Base-by-base conservation (phyloP, 257 asterid species). In the Solanum pimpinellifolium region DNA sequence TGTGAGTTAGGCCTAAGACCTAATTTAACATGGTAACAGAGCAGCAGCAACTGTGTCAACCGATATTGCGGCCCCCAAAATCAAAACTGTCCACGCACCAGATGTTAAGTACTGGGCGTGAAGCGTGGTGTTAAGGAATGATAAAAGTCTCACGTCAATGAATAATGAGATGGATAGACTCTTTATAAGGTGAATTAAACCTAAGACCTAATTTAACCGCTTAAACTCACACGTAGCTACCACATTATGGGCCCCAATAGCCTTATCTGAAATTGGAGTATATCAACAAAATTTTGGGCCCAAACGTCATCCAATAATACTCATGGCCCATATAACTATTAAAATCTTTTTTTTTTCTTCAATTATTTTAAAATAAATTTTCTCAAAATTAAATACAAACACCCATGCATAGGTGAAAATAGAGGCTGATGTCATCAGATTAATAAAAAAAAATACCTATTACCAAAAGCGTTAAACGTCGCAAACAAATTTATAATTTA, bases 71-170 rank as follows among this genome's bases (percentile, higher is more conserved):
- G 35, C 5, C 35, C 35, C 35, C 35, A 33, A 33, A 33, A 33
- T 4, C 1, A 33, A 33, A 33, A 33, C 4, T 33, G 35, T 33
- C 1, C 35, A 33, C 35, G 35, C 35, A 33, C 1, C 35, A 33
- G 1, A 33, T 33, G 35, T 5, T 33, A 33, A 33, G 1, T 33
- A 33, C 1, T 33, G 5, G 1, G 0, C 1, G 35, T 33, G 35
- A 33, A 1, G 35, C 0, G 1, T 33, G 35, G 0, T 4, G 35
- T 33, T 33, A 0, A 33, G 0, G 1, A 33, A 33, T 33, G 5
- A 33, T 5, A 33, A 33, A 33, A 33, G 35, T 3, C 1, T 3
- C 35, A 33, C 5, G 5, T 33, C 1, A 1, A 33, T 33, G 1
- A 1, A 33, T 33, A 33, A 33, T 33, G 5, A 33, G 35, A 33